Conservation (phyloP, 108 stramenopile genomes). For the Nannochloropsis granulata region DNA sequence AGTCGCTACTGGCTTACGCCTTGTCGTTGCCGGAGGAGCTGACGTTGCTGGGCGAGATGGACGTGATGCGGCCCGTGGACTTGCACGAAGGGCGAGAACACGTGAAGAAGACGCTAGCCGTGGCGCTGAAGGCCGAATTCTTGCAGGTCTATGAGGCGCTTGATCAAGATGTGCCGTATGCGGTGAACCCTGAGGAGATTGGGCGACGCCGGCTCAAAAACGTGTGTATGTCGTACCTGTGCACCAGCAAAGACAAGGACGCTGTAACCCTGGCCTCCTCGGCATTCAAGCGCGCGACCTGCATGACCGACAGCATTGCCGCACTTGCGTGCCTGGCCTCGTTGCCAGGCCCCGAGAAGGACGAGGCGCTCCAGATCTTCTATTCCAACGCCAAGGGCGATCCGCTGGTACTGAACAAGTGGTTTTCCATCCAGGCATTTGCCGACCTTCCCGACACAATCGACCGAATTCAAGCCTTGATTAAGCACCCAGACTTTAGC, state of each 20-base stretch:
- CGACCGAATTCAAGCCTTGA: conserved; percentile 31
- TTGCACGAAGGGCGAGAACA: conserved; percentile 46
- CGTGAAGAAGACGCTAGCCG: conserved; percentile 52
- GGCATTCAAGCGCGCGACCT: conserved; percentile 53
- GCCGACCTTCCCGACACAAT: conserved; percentile 53
- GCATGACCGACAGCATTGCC: conserved; percentile 84
- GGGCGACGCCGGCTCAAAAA: conserved; percentile 55
- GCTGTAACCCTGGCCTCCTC: conserved; percentile 30
- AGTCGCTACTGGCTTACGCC: conserved; percentile 59
- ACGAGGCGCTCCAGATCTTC: conserved; percentile 60
- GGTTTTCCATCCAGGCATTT: conserved; percentile 68
- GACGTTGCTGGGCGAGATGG: conserved; percentile 53
- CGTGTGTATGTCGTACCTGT: conserved; percentile 53
- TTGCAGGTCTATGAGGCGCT: conserved; percentile 46
- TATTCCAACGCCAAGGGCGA: conserved; percentile 61
- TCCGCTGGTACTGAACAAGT: conserved; percentile 47
- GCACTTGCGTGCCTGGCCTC: conserved; percentile 54
- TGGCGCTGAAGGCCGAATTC: conserved; percentile 46
- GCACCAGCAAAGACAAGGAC: conserved; percentile 49
- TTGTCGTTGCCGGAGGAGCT: conserved; percentile 59
- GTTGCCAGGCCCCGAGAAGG: conserved; percentile 47
- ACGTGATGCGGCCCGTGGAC: conserved; percentile 48
- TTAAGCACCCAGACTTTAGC: conserved; percentile 69
- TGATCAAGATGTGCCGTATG: conserved; percentile 39
- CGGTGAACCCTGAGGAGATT: conserved; percentile 12